Evolutionary conservation across 305 asterid genomes (phyloP), one percentile per base, ranked within the genome.

Genomic region (Fraxinus velutina): DNA sequence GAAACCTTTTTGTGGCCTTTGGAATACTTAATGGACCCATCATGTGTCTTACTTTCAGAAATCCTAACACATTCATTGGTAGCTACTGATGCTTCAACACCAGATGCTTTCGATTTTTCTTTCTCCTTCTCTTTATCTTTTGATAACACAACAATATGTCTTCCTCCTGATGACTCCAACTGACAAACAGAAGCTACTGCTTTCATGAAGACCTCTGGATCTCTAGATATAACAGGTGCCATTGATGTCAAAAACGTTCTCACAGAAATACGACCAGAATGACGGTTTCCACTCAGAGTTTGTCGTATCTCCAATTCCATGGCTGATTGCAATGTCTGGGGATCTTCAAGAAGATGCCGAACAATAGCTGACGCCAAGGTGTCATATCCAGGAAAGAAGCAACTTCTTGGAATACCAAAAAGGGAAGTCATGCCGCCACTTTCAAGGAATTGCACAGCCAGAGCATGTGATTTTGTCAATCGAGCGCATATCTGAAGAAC

Each of bases 251-350:
- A 85, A 87, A 96, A 94, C 64, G 97, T 87, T 88, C 91, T 92
- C 57, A 90, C 92, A 73, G 94, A 84, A 80, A 90, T 80, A 71
- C 97, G 97, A 27, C 97, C 97, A 81, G 92, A 92, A 85, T 96
- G 94, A 83, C 96, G 92, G 83, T 88, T 90, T 80, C 97, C 98
- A 76, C 93, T 87, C 71, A 96, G 88, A 21, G 93, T 90, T 84
- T 96, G 99, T 12, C 99, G 92, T 82, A 96, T 94, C 94, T 96
- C 99, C 88, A 92, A 82, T 80, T 96, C 99, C 98, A 96, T 96
- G 83, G 99, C 99, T 77, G 97, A 90, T 86, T 94, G 99, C 88
- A 96, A 88, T 17, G 99, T 94, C 83, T 92, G 97, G 83, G 99
- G 98, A 89, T 96, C 99, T 89, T 96, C 99, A 84, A 96, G 90